A percentile compares a stretch with the other conserved stretches of the same genome.
phyloP scores from a whole-genome alignment of 192 early-diverging fungal genomes.

The Coemansia sp. region DNA sequence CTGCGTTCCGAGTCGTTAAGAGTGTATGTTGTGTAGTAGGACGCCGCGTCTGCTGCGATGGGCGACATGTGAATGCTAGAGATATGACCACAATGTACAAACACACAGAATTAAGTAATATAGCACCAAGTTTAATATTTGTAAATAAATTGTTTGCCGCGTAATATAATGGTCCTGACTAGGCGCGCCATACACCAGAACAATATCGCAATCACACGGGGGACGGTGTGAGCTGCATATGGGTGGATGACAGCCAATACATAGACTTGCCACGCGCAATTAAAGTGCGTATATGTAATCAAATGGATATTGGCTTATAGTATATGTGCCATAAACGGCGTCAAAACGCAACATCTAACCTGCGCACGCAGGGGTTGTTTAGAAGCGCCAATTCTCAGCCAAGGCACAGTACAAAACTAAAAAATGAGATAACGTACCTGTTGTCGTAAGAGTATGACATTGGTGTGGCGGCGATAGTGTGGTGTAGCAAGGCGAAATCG shows the following conservation, averaged over 20 bases:
- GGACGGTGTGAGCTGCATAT: background rate
- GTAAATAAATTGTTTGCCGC: background rate
- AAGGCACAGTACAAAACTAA: background rate
- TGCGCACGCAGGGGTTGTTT: background rate
- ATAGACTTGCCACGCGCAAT: background rate
- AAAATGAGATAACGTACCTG: constrained; percentile 23
- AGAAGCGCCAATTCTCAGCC: background rate
- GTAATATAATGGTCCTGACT: constrained; percentile 1
- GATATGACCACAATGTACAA: constrained; percentile 37
- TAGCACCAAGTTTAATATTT: constrained; percentile 11
- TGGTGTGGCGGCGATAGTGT: background rate
- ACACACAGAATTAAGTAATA: background rate
- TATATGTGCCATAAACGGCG: background rate
- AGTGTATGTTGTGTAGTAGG: constrained; percentile 40
- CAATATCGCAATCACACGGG: background rate
- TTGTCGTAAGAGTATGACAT: constrained; percentile 51
- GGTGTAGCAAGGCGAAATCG: background rate
- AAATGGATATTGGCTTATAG: background rate
- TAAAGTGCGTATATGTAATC: background rate
- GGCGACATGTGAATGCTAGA: constrained; percentile 41
- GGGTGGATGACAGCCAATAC: background rate
- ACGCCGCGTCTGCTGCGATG: constrained; percentile 36
- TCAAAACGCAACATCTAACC: background rate
- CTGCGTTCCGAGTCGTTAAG: constrained; percentile 24
- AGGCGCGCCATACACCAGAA: background rate